Evolutionary conservation across 2,329 filamentous ascomycete genomes (phyloP), one percentile per base, ranked within the genome.

Genomic region (Clonostachys rosea): DNA sequence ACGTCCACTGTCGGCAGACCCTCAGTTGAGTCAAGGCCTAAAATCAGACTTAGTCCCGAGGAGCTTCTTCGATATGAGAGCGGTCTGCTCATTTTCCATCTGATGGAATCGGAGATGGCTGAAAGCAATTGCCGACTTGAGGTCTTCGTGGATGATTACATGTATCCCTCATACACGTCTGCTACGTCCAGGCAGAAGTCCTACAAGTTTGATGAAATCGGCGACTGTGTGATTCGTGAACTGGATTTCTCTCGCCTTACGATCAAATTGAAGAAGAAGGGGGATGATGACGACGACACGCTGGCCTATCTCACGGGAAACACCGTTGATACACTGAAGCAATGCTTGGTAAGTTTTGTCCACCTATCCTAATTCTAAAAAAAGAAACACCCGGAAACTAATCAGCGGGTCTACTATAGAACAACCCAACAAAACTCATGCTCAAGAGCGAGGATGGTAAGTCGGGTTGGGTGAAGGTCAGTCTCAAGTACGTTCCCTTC

Each of bases 241-340:
- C 78, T 99, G n/a, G 95, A 99, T 54, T 91, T 96, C 57, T 99
- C 94, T 4, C 88, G 87, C 54, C 83, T 99, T 49, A 97, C 91
- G 0, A 78, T 99, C 53, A 88, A 91, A 48, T 77, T 96, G 43
- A 84, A 90, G 40, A 87, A 92, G 59, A 76, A 82, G 16, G 86
- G 95, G 54, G 79, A 87, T 14, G 87, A 95, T 54, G 79, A 87
- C 48, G 86, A 95, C 40, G 75, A 89, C 53, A 83, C 87, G 33
- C 76, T 96, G 55, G 89, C 91, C 12, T 91, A 88, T 54, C 71
- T 99, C 51, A 83, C 84, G 39, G 94, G 92, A 35, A 87, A 89
- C 53, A 97, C 94, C 1, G 68, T 96, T 33, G 84, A 91, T 50
- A 95, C 90, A 1, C 76, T 99, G 37, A 91, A 92, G 65, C 87